Base-by-base conservation (phyloP, 495 filamentous ascomycete genomes). In the Penicillium argentinense region DNA sequence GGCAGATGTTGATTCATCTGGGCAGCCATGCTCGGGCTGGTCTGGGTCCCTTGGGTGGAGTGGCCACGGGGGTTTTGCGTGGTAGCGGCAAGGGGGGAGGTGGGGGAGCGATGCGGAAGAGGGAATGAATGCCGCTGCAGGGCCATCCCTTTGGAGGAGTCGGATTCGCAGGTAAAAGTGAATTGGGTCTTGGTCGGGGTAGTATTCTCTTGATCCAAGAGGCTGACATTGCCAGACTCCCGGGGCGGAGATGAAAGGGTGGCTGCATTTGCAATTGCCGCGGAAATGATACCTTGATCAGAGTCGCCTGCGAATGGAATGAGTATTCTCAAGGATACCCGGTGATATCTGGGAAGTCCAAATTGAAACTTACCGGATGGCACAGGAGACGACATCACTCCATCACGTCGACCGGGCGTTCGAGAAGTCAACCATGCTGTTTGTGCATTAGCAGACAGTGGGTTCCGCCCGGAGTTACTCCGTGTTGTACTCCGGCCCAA, bases 261-360 rank as follows among this genome's bases (percentile, higher is more conserved):
- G 37, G 87, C 88, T 18, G 90, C 89, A 59, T 87, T 92, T 8
- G 90, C 89, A 57, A 95, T 95, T n/a, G 91, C 91, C 36, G 82
- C 78, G 13, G 82, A 91, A 45, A 97, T 96, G 50, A 96, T 95
- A 39, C 89, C 91, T 49, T 80, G 77, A 53, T 83, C 82, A 57
- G 60, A 47, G 39, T 74, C 72, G 33, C 56, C 72, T 73, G 38
- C 29, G 36, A 27, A 50, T 7, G 19, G 19, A 28, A 41, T 59
- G 24, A 62, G 59, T 25, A 39, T 19, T 19, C 8, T 21, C 16
- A 13, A 28, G 5, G 9, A 36, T 16, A 23, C 16, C 11, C 27
- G 32, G 23, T 18, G 17, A 41, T n/a, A n/a, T n/a, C n/a, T 39
- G 14, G 16, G 28, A 27, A 23, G 13, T 24, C 29, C 12, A 34